Conservation (phyloP, 495 filamentous ascomycete species). For the Xylaria cubensis region DNA sequence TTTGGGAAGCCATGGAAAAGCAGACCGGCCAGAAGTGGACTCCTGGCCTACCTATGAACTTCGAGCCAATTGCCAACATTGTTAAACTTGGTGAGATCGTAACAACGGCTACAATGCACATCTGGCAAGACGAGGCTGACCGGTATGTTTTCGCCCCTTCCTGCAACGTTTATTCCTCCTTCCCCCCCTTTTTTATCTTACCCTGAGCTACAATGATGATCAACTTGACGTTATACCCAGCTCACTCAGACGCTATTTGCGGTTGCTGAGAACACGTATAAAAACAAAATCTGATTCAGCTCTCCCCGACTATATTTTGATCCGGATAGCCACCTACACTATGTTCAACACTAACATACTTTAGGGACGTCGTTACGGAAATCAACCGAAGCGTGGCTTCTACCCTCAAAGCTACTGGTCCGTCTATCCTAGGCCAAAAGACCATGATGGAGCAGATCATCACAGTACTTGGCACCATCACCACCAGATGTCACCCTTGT, state of each 20-base stretch:
- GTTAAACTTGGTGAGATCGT: slow-evolving; percentile 88
- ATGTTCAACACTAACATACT: slow-evolving; percentile 49
- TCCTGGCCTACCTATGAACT: slow-evolving; percentile 82
- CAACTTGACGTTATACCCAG: slow-evolving; percentile 92
- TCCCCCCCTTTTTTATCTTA: slow-evolving; percentile 26
- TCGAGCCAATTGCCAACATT: slow-evolving; percentile 75
- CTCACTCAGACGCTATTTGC: slow-evolving; percentile 94
- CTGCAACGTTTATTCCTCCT: not conserved
- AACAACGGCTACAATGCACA: slow-evolving; percentile 78
- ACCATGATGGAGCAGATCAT: slow-evolving; percentile 61
- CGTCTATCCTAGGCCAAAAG: slow-evolving; percentile 78
- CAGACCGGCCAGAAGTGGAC: slow-evolving; percentile 81
- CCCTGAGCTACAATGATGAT: slow-evolving; percentile 74
- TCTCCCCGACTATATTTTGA: slow-evolving; percentile 23
- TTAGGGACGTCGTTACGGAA: slow-evolving; percentile 85
- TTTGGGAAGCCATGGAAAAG: slow-evolving; percentile 87
- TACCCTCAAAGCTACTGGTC: slow-evolving; percentile 89
- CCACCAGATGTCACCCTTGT: slow-evolving; percentile 89
- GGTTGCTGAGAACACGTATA: slow-evolving; percentile 88
- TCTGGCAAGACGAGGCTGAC: slow-evolving; percentile 90
- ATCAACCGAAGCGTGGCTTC: slow-evolving; percentile 95
- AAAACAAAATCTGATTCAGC: slow-evolving; percentile 58
- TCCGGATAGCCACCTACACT: slow-evolving; percentile 7
- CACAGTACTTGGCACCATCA: slow-evolving; percentile 73
- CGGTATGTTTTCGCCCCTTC: slow-evolving; percentile 65